These are phyloP conservation scores for Polyporus arcularius DNA, from an alignment of 768 basidiomycete species.

Conservation along the genomic window DNA sequence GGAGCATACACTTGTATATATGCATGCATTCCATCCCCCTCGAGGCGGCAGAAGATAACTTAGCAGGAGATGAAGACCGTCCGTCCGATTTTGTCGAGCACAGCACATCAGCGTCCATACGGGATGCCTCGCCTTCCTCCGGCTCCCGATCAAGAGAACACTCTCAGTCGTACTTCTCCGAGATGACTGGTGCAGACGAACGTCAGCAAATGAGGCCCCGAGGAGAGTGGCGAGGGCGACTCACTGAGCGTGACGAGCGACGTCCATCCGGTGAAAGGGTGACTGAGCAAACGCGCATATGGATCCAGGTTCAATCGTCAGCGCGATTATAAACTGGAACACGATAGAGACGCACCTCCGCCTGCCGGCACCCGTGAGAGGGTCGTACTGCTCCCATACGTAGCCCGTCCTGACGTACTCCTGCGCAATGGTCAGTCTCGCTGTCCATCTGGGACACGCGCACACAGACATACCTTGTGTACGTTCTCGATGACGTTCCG, in stretches of 20 bases:
- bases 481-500: conserved; percentile 86
- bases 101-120: not conserved
- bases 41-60: not conserved
- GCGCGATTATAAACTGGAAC: not conserved
- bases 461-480: conserved; percentile 46
- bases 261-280: conserved; percentile 98
- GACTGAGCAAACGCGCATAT: conserved; percentile 45
- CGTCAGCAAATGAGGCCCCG: not conserved
- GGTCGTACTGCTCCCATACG: conserved; percentile 97
- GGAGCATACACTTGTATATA: not conserved
- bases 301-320: not conserved
- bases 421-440: conserved; percentile 44
- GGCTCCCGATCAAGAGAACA: not conserved
- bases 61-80: not conserved
- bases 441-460: too few species aligned
- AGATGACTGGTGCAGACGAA: conserved; percentile 48
- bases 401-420: conserved; percentile 93
- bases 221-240: conserved; percentile 33
- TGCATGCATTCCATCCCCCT: not conserved
- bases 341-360: conserved; percentile 60
- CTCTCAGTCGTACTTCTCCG: conserved; percentile 60
- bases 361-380: conserved; percentile 77
- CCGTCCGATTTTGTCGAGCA: not conserved
- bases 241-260: conserved; percentile 85
- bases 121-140: not conserved